Evolutionary conservation across 1,284 basidiomycete species (phyloP).

Genomic region (Boletus smithii): DNA sequence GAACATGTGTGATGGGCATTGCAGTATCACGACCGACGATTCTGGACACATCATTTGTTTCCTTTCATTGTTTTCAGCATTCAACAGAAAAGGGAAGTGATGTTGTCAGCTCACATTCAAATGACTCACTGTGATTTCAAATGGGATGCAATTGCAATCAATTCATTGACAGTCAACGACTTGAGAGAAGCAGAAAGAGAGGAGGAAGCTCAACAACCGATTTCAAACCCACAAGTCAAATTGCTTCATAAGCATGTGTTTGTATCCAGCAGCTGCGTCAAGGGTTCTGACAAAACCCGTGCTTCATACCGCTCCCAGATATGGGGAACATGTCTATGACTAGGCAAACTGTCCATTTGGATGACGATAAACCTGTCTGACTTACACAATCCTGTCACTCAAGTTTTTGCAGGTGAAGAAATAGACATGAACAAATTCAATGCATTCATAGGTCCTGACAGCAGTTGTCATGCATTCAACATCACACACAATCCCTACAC

Average conservation of each 20-base stretch:
- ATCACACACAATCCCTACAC: slow-evolving; percentile 36
- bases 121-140: slow-evolving; percentile 19
- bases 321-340: slow-evolving; percentile 8
- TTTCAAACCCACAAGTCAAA: slow-evolving; percentile 14
- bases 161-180: slow-evolving; percentile 9
- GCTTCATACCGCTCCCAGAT: slow-evolving; percentile 6
- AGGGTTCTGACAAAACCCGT: slow-evolving; percentile 13
- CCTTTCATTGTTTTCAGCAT: slow-evolving; percentile 18
- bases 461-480: slow-evolving; percentile 14
- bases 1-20: neutral
- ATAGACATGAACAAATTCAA: slow-evolving; percentile 36
- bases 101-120: slow-evolving; percentile 17
- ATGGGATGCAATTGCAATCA: slow-evolving; percentile 4
- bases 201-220: slow-evolving; percentile 5
- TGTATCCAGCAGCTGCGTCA: neutral
- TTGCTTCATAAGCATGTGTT: slow-evolving; percentile 11
- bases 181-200: slow-evolving; percentile 18
- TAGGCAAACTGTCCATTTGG: slow-evolving; percentile 5
- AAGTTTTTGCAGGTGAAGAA: slow-evolving; percentile 34
- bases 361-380: slow-evolving; percentile 34
- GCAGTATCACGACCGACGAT: neutral
- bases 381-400: slow-evolving; percentile 33
- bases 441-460: slow-evolving; percentile 18
- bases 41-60: slow-evolving; percentile 12
- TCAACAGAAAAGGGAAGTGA: slow-evolving; percentile 12